Conservation (phyloP, 2,329 filamentous ascomycete species). For the Fusarium pilosicola region DNA sequence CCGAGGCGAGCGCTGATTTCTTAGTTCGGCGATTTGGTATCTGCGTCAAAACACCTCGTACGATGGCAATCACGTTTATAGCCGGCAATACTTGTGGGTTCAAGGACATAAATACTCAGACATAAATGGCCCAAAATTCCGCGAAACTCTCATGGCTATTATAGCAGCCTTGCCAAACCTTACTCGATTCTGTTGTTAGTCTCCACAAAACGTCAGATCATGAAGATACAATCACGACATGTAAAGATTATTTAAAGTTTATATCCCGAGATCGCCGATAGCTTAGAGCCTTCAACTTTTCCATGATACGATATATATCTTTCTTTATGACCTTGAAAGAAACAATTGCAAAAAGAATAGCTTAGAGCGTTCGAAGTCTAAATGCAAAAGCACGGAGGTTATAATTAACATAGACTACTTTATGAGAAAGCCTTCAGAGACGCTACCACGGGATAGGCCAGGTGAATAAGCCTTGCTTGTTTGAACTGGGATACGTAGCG, state of each 20-base stretch:
- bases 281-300: accelerated
- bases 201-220: background rate
- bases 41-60: background rate
- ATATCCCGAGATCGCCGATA: background rate
- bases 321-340: too few relatives aligned
- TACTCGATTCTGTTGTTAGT: background rate
- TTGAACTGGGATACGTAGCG: too few relatives aligned
- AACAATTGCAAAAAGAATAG: too few relatives aligned
- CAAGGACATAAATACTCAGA: background rate
- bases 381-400: too few relatives aligned
- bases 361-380: too few relatives aligned
- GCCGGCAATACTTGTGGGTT: background rate
- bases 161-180: background rate
- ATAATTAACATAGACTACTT: too few relatives aligned
- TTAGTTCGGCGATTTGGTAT: background rate
- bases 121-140: background rate
- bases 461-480: too few relatives aligned
- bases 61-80: background rate
- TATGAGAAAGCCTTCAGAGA: too few relatives aligned
- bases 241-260: background rate
- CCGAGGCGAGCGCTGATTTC: background rate
- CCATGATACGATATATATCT: too few relatives aligned
- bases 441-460: too few relatives aligned
- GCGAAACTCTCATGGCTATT: background rate
- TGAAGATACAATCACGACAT: background rate